Percentiles rank a stretch among this genome's conserved stretches.
These are phyloP conservation scores for Naganishia vaughanmartiniae DNA, from an alignment of 768 basidiomycete species.

Conservation along the genomic window DNA sequence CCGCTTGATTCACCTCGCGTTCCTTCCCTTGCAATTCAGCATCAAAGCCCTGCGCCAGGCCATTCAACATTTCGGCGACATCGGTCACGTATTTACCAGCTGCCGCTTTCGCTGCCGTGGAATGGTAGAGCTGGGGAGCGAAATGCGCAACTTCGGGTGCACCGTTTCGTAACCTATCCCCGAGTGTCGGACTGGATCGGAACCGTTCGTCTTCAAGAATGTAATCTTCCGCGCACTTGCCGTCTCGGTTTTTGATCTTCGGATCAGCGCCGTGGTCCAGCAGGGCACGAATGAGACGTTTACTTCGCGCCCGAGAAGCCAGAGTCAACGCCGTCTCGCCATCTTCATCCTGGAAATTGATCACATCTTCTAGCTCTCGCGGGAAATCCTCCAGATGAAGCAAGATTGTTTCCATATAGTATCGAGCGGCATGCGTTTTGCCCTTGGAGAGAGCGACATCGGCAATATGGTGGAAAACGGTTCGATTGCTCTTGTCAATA, in stretches of 20 bases:
- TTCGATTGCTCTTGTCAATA: conserved; percentile 95
- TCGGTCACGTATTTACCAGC: conserved; percentile 81
- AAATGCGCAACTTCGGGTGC: conserved; percentile 27
- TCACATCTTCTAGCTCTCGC: conserved; percentile 91
- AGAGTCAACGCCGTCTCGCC: conserved; percentile 96
- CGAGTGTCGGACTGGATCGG: conserved; percentile 79
- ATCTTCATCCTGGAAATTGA: conserved; percentile 99
- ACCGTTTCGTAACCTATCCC: conserved; percentile 56
- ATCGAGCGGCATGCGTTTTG: conserved; percentile 94
- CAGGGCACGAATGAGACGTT: conserved; percentile 88
- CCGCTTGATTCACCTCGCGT: conserved; percentile 83
- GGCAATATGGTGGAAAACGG: conserved; percentile 95
- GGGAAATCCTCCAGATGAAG: conserved; percentile 85
- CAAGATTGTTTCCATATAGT: conserved; percentile 97
- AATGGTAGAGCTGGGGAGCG: conserved; percentile 72
- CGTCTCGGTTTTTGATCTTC: conserved; percentile 87
- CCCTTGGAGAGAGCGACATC: conserved; percentile 96
- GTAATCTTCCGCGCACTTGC: conserved; percentile 96
- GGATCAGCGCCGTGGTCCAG: conserved; percentile 96
- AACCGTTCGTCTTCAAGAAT: conserved; percentile 98
- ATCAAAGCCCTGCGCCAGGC: conserved; percentile 83
- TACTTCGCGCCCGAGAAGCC: conserved; percentile 91
- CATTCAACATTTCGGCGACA: conserved; percentile 79
- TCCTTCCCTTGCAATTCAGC: conserved; percentile 88
- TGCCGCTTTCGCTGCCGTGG: conserved; percentile 77